Evolutionary conservation across 129 eudicot genomes (phyloP), one percentile per base, ranked within the genome.

Genomic region (Heracleum sosnowskyi): DNA sequence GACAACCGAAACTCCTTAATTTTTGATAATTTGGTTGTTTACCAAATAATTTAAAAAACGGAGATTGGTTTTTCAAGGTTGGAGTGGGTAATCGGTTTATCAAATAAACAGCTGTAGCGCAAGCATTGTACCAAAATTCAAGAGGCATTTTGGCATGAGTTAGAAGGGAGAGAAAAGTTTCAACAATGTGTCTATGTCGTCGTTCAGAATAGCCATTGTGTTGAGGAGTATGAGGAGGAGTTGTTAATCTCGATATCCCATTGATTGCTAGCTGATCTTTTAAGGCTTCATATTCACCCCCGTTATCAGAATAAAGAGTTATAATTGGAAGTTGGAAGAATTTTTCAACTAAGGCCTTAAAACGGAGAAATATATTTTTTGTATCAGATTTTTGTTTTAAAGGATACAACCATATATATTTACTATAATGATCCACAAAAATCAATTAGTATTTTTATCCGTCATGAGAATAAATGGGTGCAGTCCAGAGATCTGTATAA

Each of bases 1-100:
- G 42, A 40, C 62, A 66, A 26, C 84, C 77, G 31, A 81, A 81
- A 7, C 53, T 55, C 7, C 68, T 41, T 24, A 81, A 74, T n/a
- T 64, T 49, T 39, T 16, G 9, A 26, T 39, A 81, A 17, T 24
- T 2, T 5, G 69, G 49, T 10, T 41, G 36, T 9, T 8, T 26
- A 8, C 39, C 35, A 63, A 60, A 75, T 18, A 81, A 17, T 8
- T 16, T 17, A 3, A 42, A 42, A 64, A 8, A 75, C 31, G 76
- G 69, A 37, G 83, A 71, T 15, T 37, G 0, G 5, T 33, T 22
- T 33, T 71, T 36, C 11, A 35, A 11, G 24, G 42, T 69, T 11
- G 8, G 73, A 35, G 40, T 69, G 41, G 73, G 73, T 35, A 31
- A 28, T 24, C 73, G 41, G 8, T 69, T 29, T 35, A 69, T 69